A percentile compares a stretch with the other conserved stretches of the same genome.
Evolutionary conservation across 2,329 filamentous ascomycete genomes (phyloP).

Genomic region (Calonectria hongkongensis): DNA sequence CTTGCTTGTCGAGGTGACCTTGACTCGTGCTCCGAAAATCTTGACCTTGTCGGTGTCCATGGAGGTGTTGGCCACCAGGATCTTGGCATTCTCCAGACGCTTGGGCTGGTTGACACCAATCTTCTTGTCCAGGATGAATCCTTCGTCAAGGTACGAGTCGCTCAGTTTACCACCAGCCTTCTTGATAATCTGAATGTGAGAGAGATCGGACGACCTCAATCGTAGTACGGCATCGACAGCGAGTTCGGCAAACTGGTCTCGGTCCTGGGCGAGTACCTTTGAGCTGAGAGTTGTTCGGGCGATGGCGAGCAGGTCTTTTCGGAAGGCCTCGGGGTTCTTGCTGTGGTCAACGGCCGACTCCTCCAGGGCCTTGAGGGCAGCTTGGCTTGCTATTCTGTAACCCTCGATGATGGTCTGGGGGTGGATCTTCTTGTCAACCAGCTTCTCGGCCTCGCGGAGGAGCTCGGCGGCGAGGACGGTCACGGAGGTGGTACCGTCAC

Average conservation of each 20-base stretch:
- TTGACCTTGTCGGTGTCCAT: constrained; percentile 99
- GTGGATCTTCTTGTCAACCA: constrained; percentile 98
- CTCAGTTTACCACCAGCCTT: constrained; percentile 98
- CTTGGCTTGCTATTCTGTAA: constrained; percentile 95
- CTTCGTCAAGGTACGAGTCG: constrained; percentile 98
- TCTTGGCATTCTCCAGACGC: constrained; percentile 97
- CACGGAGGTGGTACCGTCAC: constrained; percentile 98
- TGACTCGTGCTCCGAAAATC: constrained; percentile 97
- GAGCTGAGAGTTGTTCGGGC: constrained; percentile 97
- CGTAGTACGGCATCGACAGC: constrained; percentile 94
- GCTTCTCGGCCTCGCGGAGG: constrained; percentile 95
- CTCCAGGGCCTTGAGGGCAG: constrained; percentile 89
- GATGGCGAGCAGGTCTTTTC: constrained; percentile 91
- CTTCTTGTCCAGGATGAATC: constrained; percentile 99
- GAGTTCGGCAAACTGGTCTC: constrained; percentile 91
- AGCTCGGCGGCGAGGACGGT: constrained; percentile 96
- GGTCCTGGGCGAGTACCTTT: constrained; percentile 96
- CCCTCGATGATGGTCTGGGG: constrained; percentile 99
- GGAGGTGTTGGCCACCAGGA: constrained; percentile 96
- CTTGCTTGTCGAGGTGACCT: constrained; percentile 97
- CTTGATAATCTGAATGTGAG: constrained; percentile 99
- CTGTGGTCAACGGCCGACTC: constrained; percentile 93
- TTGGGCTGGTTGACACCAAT: constrained; percentile 99
- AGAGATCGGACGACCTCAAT: constrained; percentile 93
- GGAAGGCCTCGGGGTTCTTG: constrained; percentile 87